Conservation (phyloP, 2,329 filamentous ascomycete genomes). For the Pseudogymnoascus sp. region DNA sequence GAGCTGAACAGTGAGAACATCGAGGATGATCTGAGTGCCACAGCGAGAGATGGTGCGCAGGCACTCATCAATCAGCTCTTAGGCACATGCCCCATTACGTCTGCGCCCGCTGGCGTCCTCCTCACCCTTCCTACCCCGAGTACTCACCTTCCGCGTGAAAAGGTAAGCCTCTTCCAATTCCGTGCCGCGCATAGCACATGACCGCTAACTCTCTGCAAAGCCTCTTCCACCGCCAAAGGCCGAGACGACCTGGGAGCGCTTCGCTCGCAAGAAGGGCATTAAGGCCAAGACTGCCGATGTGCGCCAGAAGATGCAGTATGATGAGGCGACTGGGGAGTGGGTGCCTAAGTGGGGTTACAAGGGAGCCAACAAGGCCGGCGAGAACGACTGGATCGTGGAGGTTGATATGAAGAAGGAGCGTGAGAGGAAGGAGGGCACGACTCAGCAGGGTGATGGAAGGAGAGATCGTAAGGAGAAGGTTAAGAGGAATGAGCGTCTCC, state of each 20-base stretch:
- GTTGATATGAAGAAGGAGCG: conserved; percentile 71
- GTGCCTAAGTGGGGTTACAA: conserved; percentile 93
- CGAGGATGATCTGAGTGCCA: conserved; percentile 63
- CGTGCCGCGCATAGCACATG: neutral
- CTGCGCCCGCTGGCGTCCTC: conserved; percentile 64
- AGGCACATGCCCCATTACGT: conserved; percentile 73
- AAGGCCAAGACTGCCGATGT: conserved; percentile 77
- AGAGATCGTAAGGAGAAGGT: conserved; percentile 62
- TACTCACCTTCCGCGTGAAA: conserved; percentile 79
- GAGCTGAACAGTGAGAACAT: conserved; percentile 46
- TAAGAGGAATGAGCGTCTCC: conserved; percentile 63
- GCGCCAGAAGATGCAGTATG: conserved; percentile 71
- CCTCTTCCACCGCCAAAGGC: conserved; percentile 75
- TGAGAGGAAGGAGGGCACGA: conserved; percentile 55
- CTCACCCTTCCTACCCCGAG: conserved; percentile 66
- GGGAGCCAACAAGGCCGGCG: conserved; percentile 77
- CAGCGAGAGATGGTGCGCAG: conserved; percentile 86
- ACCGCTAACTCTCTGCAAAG: conserved; percentile 21
- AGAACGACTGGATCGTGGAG: conserved; percentile 87
- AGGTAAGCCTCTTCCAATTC: conserved; percentile 36
- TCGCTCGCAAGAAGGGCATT: conserved; percentile 96
- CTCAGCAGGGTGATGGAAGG: conserved; percentile 55
- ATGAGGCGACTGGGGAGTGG: conserved; percentile 82
- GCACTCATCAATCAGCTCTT: conserved; percentile 91
- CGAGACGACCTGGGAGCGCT: conserved; percentile 91